A percentile compares a stretch with the other conserved stretches of the same genome.
Evolutionary conservation across 2,329 filamentous ascomycete species (phyloP).

Genomic region (Cladosporium oxysporum): DNA sequence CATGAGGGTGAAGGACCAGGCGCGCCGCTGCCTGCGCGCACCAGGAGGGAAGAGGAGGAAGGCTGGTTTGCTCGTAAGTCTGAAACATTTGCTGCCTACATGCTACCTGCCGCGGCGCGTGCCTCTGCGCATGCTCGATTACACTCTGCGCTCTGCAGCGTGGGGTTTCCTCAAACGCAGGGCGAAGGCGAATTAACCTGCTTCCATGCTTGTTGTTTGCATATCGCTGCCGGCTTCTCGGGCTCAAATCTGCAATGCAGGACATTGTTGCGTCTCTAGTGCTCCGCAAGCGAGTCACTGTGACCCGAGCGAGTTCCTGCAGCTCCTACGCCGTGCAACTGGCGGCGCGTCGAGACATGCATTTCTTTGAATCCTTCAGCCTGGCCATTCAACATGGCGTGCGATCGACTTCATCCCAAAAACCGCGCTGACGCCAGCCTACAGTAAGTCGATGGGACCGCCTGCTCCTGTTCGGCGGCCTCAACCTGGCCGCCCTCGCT

Average conservation of each 20-base stretch:
- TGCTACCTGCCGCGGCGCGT: constrained; percentile 10
- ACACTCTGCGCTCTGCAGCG: constrained; percentile 8
- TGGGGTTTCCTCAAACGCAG: constrained; percentile 15
- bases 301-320: constrained; percentile 20
- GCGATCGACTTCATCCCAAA: constrained; percentile 18
- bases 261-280: constrained; percentile 22
- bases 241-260: constrained; percentile 39
- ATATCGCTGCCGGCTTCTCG: constrained; percentile 23
- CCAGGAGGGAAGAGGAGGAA: constrained; percentile 88
- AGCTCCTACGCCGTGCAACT: constrained; percentile 17
- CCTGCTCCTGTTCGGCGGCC: constrained; percentile 84
- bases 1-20: constrained; percentile 72
- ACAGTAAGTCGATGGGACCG: constrained; percentile 97
- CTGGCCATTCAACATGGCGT: constrained; percentile 14
- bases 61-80: constrained; percentile 92
- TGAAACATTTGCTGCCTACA: constrained; percentile 23
- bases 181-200: neutral
- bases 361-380: constrained; percentile 16
- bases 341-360: constrained; percentile 17
- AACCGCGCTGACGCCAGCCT: constrained; percentile 34
- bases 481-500: constrained; percentile 83
- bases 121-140: constrained; percentile 6
- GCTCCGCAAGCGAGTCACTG: constrained; percentile 19
- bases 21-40: constrained; percentile 82
- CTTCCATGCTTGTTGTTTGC: constrained; percentile 12